A percentile compares a stretch with the other conserved stretches of the same genome.
Evolutionary conservation across 306 rosid species (phyloP).

Genomic region (Cucurbita maxima): DNA sequence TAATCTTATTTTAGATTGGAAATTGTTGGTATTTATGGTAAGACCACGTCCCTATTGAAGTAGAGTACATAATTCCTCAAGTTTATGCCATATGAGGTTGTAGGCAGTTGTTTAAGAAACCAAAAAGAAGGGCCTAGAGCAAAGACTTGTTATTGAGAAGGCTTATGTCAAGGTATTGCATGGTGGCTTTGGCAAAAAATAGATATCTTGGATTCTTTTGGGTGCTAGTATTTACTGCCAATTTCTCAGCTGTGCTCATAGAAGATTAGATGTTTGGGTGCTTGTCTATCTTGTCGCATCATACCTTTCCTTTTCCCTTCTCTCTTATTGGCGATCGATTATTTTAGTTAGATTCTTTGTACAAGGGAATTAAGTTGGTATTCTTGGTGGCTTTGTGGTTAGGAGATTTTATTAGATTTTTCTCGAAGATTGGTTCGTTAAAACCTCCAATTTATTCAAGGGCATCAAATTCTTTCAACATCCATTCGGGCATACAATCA

Average conservation of each 20-base stretch:
- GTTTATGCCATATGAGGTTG: neutral
- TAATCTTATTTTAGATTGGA: neutral
- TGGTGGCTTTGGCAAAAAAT: neutral
- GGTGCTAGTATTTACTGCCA: neutral
- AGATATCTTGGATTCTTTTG: neutral
- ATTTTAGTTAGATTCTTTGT: neutral
- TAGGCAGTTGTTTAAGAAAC: neutral
- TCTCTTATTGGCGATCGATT: neutral
- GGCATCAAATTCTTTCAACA: neutral
- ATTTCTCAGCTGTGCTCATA: neutral
- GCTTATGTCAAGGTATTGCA: neutral
- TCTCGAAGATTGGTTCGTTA: neutral
- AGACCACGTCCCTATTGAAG: neutral
- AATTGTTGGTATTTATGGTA: neutral
- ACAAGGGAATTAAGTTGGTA: neutral
- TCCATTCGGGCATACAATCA: neutral
- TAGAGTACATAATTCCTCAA: too few species aligned
- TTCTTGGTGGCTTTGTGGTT: neutral
- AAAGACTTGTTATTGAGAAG: neutral
- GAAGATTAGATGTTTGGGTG: neutral
- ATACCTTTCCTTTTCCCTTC: neutral
- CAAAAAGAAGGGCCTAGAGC: neutral
- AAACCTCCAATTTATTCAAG: neutral
- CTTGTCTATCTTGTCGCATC: neutral
- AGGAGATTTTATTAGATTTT: neutral